phyloP scores from a whole-genome alignment of 2,329 filamentous ascomycete species.

The Dactylonectria macrodidyma region DNA sequence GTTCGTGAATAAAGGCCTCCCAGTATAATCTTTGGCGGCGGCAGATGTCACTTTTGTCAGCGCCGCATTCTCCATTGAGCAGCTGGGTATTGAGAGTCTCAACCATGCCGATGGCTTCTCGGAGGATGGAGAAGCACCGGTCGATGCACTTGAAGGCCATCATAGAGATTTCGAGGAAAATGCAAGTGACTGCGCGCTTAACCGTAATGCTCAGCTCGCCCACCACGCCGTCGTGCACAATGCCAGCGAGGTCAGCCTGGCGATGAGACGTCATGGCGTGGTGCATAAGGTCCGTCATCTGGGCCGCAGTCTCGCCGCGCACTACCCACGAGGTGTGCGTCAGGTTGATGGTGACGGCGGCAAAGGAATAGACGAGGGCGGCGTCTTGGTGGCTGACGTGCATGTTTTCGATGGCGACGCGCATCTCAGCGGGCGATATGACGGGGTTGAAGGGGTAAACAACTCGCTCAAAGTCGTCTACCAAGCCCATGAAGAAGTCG shows the following conservation, averaged over 20 bases:
- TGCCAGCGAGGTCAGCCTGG: conserved; percentile 43
- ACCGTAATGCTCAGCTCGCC: conserved; percentile 60
- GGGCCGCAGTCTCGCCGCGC: conserved; percentile 48
- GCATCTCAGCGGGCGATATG: conserved; percentile 50
- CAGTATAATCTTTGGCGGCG: conserved; percentile 65
- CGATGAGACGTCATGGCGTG: conserved; percentile 49
- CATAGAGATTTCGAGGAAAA: conserved; percentile 68
- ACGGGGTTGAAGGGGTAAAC: conserved; percentile 57
- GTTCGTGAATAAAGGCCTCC: conserved; percentile 70
- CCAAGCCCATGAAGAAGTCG: conserved; percentile 53
- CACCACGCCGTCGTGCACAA: conserved; percentile 52
- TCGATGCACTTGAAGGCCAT: conserved; percentile 64
- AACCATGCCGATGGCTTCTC: conserved; percentile 61
- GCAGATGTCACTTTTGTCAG: conserved; percentile 34
- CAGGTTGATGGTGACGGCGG: conserved; percentile 55
- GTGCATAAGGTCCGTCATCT: conserved; percentile 50
- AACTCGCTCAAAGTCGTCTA: conserved; percentile 53
- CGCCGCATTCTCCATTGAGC: conserved; percentile 28
- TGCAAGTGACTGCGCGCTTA: conserved; percentile 63
- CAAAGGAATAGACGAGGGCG: conserved; percentile 55
- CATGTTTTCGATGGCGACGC: conserved; percentile 52
- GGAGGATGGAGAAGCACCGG: conserved; percentile 64
- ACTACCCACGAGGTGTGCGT: conserved; percentile 49
- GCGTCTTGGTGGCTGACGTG: conserved; percentile 51
- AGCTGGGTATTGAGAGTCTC: conserved; percentile 42